Base-by-base conservation (phyloP, 495 filamentous ascomycete genomes). In the Aspergillus indologenus region DNA sequence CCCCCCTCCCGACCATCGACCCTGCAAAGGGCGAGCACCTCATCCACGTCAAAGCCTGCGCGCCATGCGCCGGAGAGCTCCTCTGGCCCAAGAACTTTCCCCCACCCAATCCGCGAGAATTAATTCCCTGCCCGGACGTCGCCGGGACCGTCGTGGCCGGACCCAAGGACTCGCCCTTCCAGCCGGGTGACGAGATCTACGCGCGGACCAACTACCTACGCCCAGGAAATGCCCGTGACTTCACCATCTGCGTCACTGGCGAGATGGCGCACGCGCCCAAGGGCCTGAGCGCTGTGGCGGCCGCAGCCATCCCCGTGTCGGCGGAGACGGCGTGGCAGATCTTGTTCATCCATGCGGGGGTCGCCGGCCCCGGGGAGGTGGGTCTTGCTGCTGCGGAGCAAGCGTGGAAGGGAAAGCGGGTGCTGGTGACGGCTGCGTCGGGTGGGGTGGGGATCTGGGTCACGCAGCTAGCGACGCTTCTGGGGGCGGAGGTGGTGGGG, bases 391-490 rank as follows among this genome's bases (percentile, higher is more conserved):
- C n/a, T 20, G 46, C 20, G 24, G 2, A 29, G 45, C 40, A 45
- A 1, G 54, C 34, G 7, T 65, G 65, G 56, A 70, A 62, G 12
- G 69, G 64, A 24, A 76, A 75, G 62, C 65, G 72, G 34, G 64
- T 83, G 2, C 69, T 84, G 14, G 69, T 84, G 26, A 81, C 76
- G 7, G 79, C 70, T 46, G 82, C 82, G 15, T 64, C 77, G 5
- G 74, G 83, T 1, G 79, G 80, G 3, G 79, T 84, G 5, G 85
- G 85, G 2, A 71, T 78, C 29, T 85, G 82, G 84, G 67, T 77
- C 15, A 71, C 82, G 56, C 85, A 86, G 68, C 62, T 87, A 23
- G 84, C 81, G 6, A 68, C 59, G 31, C 53, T 75, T 23, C 69
- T 75, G 0, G 79, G 76, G 2, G 69, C 71, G 8, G 64, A 71